These are phyloP conservation scores for Leccinum pachyderme DNA, from an alignment of 1,284 basidiomycete genomes.

Conservation along the genomic window DNA sequence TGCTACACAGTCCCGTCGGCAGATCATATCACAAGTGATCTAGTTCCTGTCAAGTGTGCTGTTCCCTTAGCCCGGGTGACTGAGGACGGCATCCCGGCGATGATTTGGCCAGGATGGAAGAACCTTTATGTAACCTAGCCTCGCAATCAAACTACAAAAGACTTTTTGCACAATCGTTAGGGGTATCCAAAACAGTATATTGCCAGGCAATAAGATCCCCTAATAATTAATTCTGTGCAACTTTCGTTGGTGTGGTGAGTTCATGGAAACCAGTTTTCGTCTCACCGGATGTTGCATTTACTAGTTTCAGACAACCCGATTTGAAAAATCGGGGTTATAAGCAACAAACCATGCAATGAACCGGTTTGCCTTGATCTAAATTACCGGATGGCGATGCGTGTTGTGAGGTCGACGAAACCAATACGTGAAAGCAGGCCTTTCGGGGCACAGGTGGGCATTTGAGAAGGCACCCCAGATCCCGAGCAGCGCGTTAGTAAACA, in stretches of 20 bases:
- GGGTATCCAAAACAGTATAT: background rate
- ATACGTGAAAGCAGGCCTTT: constrained; percentile 2
- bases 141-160: background rate
- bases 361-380: constrained; percentile 6
- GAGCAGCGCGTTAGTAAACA: constrained; percentile 18
- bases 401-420: constrained; percentile 1
- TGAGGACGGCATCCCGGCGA: background rate
- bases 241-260: background rate
- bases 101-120: background rate
- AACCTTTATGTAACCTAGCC: background rate
- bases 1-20: background rate
- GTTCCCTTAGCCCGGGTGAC: background rate
- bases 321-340: constrained; percentile 1
- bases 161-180: background rate
- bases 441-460: constrained; percentile 8
- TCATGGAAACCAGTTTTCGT: constrained; percentile 8
- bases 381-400: constrained; percentile 9
- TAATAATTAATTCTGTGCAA: background rate
- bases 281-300: background rate
- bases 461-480: constrained; percentile 31
- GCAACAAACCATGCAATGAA: constrained; percentile 1
- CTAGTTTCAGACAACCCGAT: constrained; percentile 1
- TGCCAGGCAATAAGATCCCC: constrained; percentile 2
- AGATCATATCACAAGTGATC: background rate
- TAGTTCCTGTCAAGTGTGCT: background rate